These are phyloP conservation scores for Trypanosoma boissoni DNA, from an alignment of 208 protist genomes.

Conservation along the genomic window DNA sequence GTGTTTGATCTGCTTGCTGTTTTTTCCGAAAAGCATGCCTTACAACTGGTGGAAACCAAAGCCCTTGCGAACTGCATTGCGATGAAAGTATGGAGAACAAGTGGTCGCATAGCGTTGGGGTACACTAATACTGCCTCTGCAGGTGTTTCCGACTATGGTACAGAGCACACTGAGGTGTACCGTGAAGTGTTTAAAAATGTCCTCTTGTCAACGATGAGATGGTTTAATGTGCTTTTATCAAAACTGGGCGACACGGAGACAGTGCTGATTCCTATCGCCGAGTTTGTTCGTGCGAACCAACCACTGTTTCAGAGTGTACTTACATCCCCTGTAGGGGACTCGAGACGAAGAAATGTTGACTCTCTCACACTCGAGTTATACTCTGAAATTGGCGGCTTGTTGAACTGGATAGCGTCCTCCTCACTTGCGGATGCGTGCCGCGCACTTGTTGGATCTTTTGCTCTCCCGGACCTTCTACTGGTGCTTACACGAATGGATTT, in stretches of 20 bases:
- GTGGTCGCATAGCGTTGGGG: slow-evolving; percentile 53
- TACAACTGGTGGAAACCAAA: slow-evolving; percentile 56
- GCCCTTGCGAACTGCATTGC: slow-evolving; percentile 46
- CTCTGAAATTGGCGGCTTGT: slow-evolving; percentile 50
- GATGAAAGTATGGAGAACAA: slow-evolving; percentile 65
- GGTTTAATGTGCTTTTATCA: slow-evolving; percentile 68
- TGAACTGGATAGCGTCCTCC: slow-evolving; percentile 52
- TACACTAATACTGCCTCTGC: slow-evolving; percentile 25
- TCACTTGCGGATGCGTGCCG: slow-evolving; percentile 60
- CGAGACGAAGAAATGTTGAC: slow-evolving; percentile 21
- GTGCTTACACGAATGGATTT: slow-evolving; percentile 35
- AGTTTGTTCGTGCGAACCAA: slow-evolving; percentile 59
- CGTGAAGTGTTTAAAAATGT: slow-evolving; percentile 60
- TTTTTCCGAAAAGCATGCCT: slow-evolving; percentile 47
- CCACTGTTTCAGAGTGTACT: slow-evolving; percentile 65
- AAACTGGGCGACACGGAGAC: slow-evolving; percentile 41
- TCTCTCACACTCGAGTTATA: slow-evolving; percentile 51
- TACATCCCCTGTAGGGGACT: slow-evolving; percentile 20
- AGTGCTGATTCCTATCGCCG: slow-evolving; percentile 44
- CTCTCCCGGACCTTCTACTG: slow-evolving; percentile 51
- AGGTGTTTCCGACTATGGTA: slow-evolving; percentile 12
- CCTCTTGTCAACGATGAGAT: slow-evolving; percentile 49
- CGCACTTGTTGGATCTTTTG: slow-evolving; percentile 43
- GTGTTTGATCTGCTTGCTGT: slow-evolving; percentile 63
- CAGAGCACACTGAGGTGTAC: slow-evolving; percentile 45